Base-by-base conservation (phyloP, 78 protist species). In the Creolimax fragrantissima region DNA sequence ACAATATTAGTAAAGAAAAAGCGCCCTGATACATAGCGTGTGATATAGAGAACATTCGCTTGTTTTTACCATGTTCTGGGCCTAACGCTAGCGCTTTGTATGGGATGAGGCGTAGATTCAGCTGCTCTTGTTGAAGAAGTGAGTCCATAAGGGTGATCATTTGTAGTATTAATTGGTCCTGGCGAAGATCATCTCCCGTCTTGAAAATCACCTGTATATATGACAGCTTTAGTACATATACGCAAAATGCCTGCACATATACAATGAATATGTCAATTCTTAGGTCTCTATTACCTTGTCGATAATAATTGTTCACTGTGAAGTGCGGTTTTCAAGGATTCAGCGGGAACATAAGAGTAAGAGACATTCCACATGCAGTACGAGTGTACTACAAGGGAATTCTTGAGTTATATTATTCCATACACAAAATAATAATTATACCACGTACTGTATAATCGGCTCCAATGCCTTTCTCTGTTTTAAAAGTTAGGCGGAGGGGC, bases 121-220 rank as follows among this genome's bases (percentile, higher is more conserved):
- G 93, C 17, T 94, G 91, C 43, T 97, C 98, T 42, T 91, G 44
- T 43, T 93, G 90, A 44, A 98, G 85, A 41, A 98, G 74, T 37
- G 74, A 37, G 92, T 98, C 98, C 99, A 98, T 97, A 41, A 98
- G 93, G 41, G 43, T 11, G 81, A 98, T 94, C 83, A 98, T 37
- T 89, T 97, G 99, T 3, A 97, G 44, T 45, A 98, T 95, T 5
- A 98, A 94, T 89, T 98, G 99, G 95, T 98, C 99, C 93, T 98
- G 99, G 35, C 99, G 95, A 44, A 98, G 83, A 85, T 98, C 99
- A 74, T 98, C 99, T 24, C 99, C 99, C 2, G 81, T 43, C 88
- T 97, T 98, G 90, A 94, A 96, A 81, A 97, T 97, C 58, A 96
- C 81, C 89, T 92, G 43, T 32, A 3, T 3, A 45, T 85, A 5